Evolutionary conservation across 352 stramenopile genomes (phyloP).

Genomic region (Phytophthora tentaculata): DNA sequence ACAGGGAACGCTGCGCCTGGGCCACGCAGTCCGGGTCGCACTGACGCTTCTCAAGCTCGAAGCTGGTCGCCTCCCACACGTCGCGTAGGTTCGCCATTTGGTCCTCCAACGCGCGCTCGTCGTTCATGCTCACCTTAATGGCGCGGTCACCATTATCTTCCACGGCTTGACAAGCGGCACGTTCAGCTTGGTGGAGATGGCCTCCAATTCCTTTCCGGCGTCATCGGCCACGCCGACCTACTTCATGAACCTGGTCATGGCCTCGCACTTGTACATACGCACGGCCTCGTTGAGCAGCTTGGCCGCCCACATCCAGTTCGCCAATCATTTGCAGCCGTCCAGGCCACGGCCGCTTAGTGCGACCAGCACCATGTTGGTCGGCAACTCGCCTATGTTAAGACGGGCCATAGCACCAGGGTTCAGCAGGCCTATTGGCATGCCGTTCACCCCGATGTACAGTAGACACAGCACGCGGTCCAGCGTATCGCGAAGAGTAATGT

Average conservation of each 20-base stretch:
- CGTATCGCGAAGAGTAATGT: conserved; percentile 89
- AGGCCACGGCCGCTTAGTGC: conserved; percentile 90
- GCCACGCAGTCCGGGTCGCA: conserved; percentile 96
- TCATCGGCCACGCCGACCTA: conserved; percentile 97
- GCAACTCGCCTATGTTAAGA: conserved; percentile 96
- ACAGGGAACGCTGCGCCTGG: conserved; percentile 93
- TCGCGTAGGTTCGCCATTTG: conserved; percentile 91
- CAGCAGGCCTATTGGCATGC: conserved; percentile 97
- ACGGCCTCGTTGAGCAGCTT: conserved; percentile 98
- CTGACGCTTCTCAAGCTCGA: conserved; percentile 98
- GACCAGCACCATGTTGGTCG: conserved; percentile 99
- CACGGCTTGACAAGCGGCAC: conserved; percentile 93
- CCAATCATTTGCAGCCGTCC: conserved; percentile 97
- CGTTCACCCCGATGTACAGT: conserved; percentile 98
- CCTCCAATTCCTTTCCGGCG: conserved; percentile 97
- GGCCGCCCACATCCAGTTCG: conserved; percentile 99
- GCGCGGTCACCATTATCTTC: conserved; percentile 83
- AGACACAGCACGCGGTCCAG: conserved; percentile 96
- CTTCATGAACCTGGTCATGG: conserved; percentile 96
- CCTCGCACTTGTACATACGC: conserved; percentile 98
- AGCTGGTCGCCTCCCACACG: conserved; percentile 99
- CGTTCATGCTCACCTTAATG: conserved; percentile 92
- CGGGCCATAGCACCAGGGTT: conserved; percentile 96
- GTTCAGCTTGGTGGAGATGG: conserved; percentile 81
- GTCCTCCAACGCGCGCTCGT: conserved; percentile 74